Evolutionary conservation across 164 flowering plant species (phyloP), one percentile per base, ranked within the genome.

Genomic region (Vitis amurensis): DNA sequence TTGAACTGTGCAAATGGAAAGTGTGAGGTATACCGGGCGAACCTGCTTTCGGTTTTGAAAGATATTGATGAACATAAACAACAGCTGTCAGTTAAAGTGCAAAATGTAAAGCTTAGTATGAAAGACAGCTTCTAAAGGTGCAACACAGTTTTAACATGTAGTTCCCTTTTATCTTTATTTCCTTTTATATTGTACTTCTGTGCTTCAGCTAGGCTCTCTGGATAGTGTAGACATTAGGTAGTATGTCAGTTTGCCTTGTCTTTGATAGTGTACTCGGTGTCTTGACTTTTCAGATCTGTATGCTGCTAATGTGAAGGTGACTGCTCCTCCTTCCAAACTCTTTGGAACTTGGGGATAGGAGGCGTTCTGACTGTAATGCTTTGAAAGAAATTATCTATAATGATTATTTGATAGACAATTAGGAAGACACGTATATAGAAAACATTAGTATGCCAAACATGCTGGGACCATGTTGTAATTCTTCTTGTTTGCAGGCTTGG

Each of bases 1-100:
- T 58, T 88, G 73, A 86, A 78, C 48, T 67, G 61, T 74, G 87
- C 88, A 62, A 82, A 79, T 67, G 69, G 77, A 49, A 88, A 79
- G 70, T 84, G 89, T 76, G 91, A 88, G 70, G 78, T 76, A 51
- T 86, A 88, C 61, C 78, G 88, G 37, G 76, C 81, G 27, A 88
- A 87, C 65, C 78, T 87, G 64, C 72, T 87, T 51, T 75, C 81
- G 4, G 79, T 84, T 52, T 51, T 87, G 71, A 84, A 81, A 82
- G 88, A 84, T 56, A 78, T 88, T 47, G 88, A 88, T 70, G 82
- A 82, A 62, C 89, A 88, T 65, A 88, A 84, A 67, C 81, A 80
- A 30, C 82, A 79, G 64, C 37, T 88, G 69, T 81, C 88, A 9
- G 66, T 84, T 37, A 86, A 86, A 81, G 88, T 84, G 47, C 81